phyloP scores from a whole-genome alignment of 495 filamentous ascomycete species.

The Tuber calosporum region DNA sequence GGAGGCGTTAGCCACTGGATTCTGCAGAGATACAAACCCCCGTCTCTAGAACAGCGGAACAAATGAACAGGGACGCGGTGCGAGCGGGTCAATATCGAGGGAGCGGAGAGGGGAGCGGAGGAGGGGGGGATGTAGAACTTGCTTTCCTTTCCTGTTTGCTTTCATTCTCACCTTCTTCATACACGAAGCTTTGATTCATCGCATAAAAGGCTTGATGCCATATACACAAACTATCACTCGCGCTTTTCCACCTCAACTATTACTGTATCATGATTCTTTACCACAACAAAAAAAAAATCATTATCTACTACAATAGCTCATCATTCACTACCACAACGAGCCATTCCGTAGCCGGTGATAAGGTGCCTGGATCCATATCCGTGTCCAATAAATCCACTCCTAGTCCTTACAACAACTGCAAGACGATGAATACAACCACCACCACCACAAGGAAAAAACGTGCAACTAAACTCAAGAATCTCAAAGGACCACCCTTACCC shows the following conservation, averaged over 20 bases:
- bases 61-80: background rate
- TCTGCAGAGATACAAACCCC: background rate
- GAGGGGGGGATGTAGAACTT: background rate
- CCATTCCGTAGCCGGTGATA: background rate
- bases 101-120: background rate
- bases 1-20: background rate
- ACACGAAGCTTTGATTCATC: background rate
- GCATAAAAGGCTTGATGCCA: background rate
- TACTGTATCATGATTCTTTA: background rate
- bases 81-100: background rate
- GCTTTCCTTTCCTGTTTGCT: background rate
- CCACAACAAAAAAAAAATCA: no score
- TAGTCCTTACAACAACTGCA: background rate
- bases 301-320: no score
- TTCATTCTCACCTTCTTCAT: no score
- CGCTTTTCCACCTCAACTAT: background rate
- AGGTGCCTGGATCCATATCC: background rate
- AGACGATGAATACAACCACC: background rate
- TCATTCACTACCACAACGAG: no score
- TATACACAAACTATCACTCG: constrained; percentile 1
- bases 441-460: background rate
- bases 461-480: no score
- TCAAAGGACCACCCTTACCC: background rate
- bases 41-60: background rate
- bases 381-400: background rate